These are phyloP conservation scores for Karstenula rhodostoma DNA, from an alignment of 2,329 filamentous ascomycete species.

Conservation along the genomic window DNA sequence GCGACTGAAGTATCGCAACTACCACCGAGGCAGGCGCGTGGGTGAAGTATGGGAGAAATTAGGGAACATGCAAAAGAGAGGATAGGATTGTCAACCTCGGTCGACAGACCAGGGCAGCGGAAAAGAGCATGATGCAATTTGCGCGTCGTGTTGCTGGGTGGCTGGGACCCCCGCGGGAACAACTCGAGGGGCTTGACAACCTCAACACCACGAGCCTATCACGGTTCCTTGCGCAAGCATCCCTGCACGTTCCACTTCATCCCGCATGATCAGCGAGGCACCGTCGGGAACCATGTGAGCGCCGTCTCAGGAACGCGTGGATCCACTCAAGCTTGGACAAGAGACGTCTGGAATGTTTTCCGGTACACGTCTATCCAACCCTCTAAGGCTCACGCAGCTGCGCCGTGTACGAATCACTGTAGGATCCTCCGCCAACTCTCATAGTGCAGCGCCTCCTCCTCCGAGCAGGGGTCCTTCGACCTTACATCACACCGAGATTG, in stretches of 20 bases:
- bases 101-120: conserved; percentile 14
- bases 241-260: conserved; percentile 1
- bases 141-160: conserved; percentile 26
- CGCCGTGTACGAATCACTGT: conserved; percentile 3
- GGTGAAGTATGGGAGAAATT: conserved; percentile 15
- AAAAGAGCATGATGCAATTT: conserved; percentile 43
- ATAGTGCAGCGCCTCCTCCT: background rate
- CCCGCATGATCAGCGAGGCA: conserved; percentile 9
- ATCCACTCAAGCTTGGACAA: too few relatives aligned
- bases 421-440: background rate
- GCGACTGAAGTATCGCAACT: conserved; percentile 2
- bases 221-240: conserved; percentile 4
- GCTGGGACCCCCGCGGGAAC: conserved; percentile 33
- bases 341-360: background rate
- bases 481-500: conserved; percentile 10
- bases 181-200: conserved; percentile 33
- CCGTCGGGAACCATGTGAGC: background rate
- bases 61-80: conserved; percentile 20
- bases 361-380: background rate
- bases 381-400: background rate
- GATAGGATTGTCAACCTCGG: conserved; percentile 21
- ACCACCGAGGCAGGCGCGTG: conserved; percentile 12
- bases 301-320: conserved; percentile 10
- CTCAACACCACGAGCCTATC: conserved; percentile 23
- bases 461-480: background rate